Evolutionary conservation across 768 basidiomycete species (phyloP), one percentile per base, ranked within the genome.

Genomic region (Mycena vitilis): DNA sequence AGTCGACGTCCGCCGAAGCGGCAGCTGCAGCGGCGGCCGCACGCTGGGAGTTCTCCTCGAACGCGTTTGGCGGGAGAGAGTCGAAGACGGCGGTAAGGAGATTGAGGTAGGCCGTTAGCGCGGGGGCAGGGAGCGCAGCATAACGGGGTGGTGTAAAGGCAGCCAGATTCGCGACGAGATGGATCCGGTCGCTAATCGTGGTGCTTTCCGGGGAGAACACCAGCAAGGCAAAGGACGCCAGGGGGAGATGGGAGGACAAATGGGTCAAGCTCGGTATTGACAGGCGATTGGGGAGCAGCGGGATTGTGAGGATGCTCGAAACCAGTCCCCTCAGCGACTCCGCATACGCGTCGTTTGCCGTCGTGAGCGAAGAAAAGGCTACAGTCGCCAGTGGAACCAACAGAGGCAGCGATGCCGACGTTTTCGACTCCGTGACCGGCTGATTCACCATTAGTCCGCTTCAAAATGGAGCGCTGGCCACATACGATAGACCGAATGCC

Each of bases 221-320:
- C 53, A 65, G 68, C 70, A 18, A 84, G 45, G 5, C 73, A 69
- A 87, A 77, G 40, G 78, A 65, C 0, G 76, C 57, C 53, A 86
- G 81, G 2, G 95, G 94, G 15, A 96, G 81, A 12, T 84, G 81
- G 18, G 88, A 82, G 18, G 91, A 89, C 47, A 98, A 81, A 25
- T 84, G 78, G 5, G 89, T 88, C 42, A 97, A 85, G 23, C 88
- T 84, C 0, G 80, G 77, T 23, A 90, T 81, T 42, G 88, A 91
- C 53, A 92, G 81, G 10, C 89, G 91, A 77, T 93, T 91, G 1
- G 94, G 95, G 0, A 98, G 84, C 0, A 95, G 80, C 0, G 93
- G 92, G 51, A 96, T 82, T 1, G 90, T 85, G 65, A 97, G 82
- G 62, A 96, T 87, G 67, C 81, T 78, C 18, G 81, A 74, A 60